These are phyloP conservation scores for Chrysoporthe deuterocubensis DNA, from an alignment of 2,329 filamentous ascomycete species.

Conservation along the genomic window DNA sequence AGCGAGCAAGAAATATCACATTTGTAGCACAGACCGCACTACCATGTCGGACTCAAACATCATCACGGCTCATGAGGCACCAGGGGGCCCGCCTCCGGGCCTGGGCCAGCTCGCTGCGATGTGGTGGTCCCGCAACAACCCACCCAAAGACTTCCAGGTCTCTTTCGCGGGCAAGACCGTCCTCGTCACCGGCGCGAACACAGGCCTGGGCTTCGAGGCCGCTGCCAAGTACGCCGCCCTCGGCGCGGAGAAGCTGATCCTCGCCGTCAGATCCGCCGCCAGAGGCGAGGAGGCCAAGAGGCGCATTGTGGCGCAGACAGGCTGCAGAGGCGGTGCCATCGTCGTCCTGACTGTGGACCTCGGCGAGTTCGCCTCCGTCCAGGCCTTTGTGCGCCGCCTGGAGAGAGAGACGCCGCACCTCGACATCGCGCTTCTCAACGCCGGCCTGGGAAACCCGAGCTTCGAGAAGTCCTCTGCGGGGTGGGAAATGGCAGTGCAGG, in stretches of 20 bases:
- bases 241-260: slow-evolving; percentile 14
- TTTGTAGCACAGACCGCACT: background rate
- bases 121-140: slow-evolving; percentile 15
- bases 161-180: slow-evolving; percentile 17
- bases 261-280: slow-evolving; percentile 11
- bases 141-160: slow-evolving; percentile 2
- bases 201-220: slow-evolving; percentile 19
- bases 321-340: slow-evolving; percentile 8
- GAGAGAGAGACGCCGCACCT: background rate
- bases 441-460: slow-evolving; percentile 49
- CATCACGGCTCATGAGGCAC: slow-evolving; percentile 5
- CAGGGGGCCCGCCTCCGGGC: slow-evolving; percentile 16
- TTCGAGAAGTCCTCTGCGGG: slow-evolving; percentile 34
- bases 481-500: slow-evolving; percentile 19
- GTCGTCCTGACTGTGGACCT: slow-evolving; percentile 48
- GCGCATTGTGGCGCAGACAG: slow-evolving; percentile 12
- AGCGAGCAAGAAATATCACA: background rate
- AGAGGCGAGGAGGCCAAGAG: slow-evolving; percentile 16
- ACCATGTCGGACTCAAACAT: slow-evolving; percentile 2
- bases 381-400: slow-evolving; percentile 35
- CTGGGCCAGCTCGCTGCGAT: background rate
- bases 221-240: slow-evolving; percentile 19
- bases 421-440: slow-evolving; percentile 26
- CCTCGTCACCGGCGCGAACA: slow-evolving; percentile 21
- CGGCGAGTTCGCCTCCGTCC: slow-evolving; percentile 43